Percentiles rank a stretch among this genome's conserved stretches.
Evolutionary conservation across 768 basidiomycete genomes (phyloP).

Genomic region (Nidularia sp.): DNA sequence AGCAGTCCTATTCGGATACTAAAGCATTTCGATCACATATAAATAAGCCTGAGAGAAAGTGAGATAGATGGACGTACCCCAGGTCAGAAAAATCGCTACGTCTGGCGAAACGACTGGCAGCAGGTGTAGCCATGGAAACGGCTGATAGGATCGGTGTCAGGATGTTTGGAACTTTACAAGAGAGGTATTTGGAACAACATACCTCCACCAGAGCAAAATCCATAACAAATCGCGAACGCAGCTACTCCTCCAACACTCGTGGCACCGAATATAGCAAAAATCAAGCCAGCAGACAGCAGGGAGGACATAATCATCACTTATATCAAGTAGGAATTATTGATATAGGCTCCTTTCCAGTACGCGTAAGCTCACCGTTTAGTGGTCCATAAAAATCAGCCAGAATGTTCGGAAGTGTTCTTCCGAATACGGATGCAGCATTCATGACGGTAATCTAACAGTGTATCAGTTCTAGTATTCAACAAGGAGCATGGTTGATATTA

Average conservation of each 20-base stretch:
- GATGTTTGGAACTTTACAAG: not conserved
- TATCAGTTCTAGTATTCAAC: not conserved
- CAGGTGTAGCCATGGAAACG: slow-evolving; percentile 34
- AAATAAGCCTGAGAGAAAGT: not conserved
- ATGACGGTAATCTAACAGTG: slow-evolving; percentile 41
- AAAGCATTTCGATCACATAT: not conserved
- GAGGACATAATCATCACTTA: slow-evolving; percentile 40
- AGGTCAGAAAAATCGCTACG: slow-evolving; percentile 38
- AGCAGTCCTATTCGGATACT: slow-evolving; percentile 44
- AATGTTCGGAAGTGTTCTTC: slow-evolving; percentile 55
- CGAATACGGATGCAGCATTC: slow-evolving; percentile 51
- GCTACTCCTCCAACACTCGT: slow-evolving; percentile 34
- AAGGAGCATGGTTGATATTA: slow-evolving; percentile 10
- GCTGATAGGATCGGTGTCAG: slow-evolving; percentile 17
- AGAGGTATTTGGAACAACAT: slow-evolving; percentile 8
- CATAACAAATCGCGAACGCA: slow-evolving; percentile 44
- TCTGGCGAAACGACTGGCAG: slow-evolving; percentile 32
- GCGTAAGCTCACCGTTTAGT: slow-evolving; percentile 34
- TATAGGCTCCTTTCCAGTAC: not conserved
- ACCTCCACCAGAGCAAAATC: slow-evolving; percentile 55
- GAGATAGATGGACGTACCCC: slow-evolving; percentile 24
- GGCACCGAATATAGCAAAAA: slow-evolving; percentile 49
- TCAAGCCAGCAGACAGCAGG: slow-evolving; percentile 35
- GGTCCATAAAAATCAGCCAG: slow-evolving; percentile 46
- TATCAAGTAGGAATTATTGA: not conserved